phyloP scores from a whole-genome alignment of 257 asterid genomes.

The Lycium ferocissimum region DNA sequence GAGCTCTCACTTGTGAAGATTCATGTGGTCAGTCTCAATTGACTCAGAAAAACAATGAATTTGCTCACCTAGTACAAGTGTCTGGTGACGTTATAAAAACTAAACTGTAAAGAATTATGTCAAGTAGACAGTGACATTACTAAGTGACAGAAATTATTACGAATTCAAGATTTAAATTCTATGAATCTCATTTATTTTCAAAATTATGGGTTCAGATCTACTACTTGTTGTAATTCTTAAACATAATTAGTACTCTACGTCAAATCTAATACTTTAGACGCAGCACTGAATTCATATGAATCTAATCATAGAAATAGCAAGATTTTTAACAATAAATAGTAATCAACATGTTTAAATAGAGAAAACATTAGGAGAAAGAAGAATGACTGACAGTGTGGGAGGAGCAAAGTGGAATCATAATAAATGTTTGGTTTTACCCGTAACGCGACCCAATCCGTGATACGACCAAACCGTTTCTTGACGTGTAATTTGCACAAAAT shows the following conservation, averaged over 20 bases:
- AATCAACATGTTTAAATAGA: too few species aligned
- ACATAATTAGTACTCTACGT: neutral
- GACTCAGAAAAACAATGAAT: neutral
- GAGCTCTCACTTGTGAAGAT: slow-evolving; percentile 28
- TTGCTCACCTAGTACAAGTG: slow-evolving; percentile 15
- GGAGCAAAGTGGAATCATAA: too few species aligned
- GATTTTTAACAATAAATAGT: too few species aligned
- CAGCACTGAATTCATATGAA: too few species aligned
- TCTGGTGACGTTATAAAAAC: neutral
- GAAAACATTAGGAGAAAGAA: too few species aligned
- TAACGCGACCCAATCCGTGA: too few species aligned
- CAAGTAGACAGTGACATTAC: neutral
- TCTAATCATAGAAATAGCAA: too few species aligned
- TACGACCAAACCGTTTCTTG: too few species aligned
- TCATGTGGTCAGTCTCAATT: slow-evolving; percentile 15
- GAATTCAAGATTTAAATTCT: neutral
- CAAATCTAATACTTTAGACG: too few species aligned
- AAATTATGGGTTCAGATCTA: neutral
- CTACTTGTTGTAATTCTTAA: neutral
- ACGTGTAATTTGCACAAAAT: too few species aligned
- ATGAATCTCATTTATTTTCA: neutral
- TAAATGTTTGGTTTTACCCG: too few species aligned
- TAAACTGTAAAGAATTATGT: neutral
- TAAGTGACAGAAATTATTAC: neutral
- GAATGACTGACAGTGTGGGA: too few species aligned